Evolutionary conservation across 2,329 filamentous ascomycete species (phyloP), one percentile per base, ranked within the genome.

Genomic region (Colletotrichum endophyticum): DNA sequence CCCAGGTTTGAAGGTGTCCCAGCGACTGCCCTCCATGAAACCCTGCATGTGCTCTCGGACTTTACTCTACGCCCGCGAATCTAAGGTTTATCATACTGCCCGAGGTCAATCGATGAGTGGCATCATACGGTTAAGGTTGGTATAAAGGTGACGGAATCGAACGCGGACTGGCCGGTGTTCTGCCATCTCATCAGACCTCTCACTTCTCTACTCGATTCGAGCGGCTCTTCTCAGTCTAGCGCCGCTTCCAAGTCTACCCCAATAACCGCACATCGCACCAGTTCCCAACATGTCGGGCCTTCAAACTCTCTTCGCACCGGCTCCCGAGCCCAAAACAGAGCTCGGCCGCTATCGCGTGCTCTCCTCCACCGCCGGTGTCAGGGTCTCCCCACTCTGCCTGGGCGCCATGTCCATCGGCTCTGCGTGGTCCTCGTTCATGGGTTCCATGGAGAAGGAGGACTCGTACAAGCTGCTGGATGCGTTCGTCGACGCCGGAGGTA

Each of bases 381-480:
- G 88, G 34, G 89, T 91, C 5, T 90, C 88, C 12, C 89, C 89
- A 4, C 84, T 91, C n/a, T 83, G 83, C 59, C 84, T 92, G 3
- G 90, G 90, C 36, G 88, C 86, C 66, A 91, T 91, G 89, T 88
- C 84, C 72, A 85, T 91, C 76, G 89, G 89, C 28, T 82, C 85
- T 12, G 84, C 86, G 6, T 90, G 88, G 87, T 81, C 79, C 8
- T 75, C 81, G 0, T 79, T 84, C 27, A 85, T 92, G 85, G 91
- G 91, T 15, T 86, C 86, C 69, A 90, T 90, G 84, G 84, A 86
- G 80, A 91, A 93, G 80, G 87, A 90, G 34, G 80, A 85, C 13
- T 84, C 89, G 0, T 92, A 92, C 80, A 85, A 87, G 66, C 86
- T 94, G 6, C 86, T 94, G 2, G 91, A 93, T 78, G 87, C 86